phyloP scores from a whole-genome alignment of 495 filamentous ascomycete genomes.

The Glonium stellatum region DNA sequence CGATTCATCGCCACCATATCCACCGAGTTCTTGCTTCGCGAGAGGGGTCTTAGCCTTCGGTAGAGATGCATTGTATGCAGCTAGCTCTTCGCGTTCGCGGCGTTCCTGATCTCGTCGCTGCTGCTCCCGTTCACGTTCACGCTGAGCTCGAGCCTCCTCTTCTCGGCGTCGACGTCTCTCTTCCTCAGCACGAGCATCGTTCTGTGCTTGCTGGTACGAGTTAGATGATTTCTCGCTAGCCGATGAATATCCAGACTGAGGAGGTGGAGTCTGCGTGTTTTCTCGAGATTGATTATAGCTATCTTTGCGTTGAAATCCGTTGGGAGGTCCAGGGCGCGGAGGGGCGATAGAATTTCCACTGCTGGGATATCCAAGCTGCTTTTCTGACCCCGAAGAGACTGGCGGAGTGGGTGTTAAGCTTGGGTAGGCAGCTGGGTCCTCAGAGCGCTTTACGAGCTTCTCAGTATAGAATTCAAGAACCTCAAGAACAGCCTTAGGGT shows the following conservation, averaged over 20 bases:
- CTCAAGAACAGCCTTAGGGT: conserved; percentile 96
- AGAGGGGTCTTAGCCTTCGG: conserved; percentile 67
- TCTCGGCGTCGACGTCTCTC: conserved; percentile 43
- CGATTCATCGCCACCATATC: conserved; percentile 39
- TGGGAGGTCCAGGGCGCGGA: conserved; percentile 60
- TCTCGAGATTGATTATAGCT: conserved; percentile 37
- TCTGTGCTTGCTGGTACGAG: conserved; percentile 16
- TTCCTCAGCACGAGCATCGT: conserved; percentile 29
- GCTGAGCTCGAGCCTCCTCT: conserved; percentile 37
- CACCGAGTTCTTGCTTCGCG: conserved; percentile 74
- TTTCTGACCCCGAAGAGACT: conserved; percentile 49
- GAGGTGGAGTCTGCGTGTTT: conserved; percentile 16
- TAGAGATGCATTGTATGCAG: conserved; percentile 79
- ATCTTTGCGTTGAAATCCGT: conserved; percentile 39
- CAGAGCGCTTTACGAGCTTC: conserved; percentile 70
- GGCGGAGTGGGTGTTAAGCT: conserved; percentile 63
- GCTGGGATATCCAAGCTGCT: conserved; percentile 56
- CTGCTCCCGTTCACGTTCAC: conserved; percentile 47
- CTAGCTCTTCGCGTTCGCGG: conserved; percentile 59
- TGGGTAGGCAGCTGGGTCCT: conserved; percentile 72
- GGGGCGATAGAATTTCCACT: conserved; percentile 68
- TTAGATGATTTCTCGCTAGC: conserved; percentile 3
- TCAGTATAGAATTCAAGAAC: conserved; percentile 97
- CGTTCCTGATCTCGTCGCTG: conserved; percentile 47
- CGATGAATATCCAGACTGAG: conserved; percentile 14